A percentile compares a stretch with the other conserved stretches of the same genome.
phyloP scores from a whole-genome alignment of 345 rosid genomes.

The Atalantia buxifolia region DNA sequence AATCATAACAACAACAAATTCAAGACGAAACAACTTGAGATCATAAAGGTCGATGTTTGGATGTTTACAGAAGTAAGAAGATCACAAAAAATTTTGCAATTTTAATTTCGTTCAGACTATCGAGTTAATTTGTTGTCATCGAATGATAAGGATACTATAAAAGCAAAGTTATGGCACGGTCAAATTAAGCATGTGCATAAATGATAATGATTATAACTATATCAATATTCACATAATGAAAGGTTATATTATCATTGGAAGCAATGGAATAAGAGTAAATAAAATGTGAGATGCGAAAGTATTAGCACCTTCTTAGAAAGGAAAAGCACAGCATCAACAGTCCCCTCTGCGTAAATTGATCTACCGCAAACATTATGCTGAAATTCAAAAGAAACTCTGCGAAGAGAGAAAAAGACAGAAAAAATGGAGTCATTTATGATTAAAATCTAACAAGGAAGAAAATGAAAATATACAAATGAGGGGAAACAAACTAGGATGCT shows the following conservation, averaged over 20 bases:
- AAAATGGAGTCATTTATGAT: conserved; percentile 1
- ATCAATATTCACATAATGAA: not conserved
- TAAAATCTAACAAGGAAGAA: not conserved
- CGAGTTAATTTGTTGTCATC: not conserved
- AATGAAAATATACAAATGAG: not conserved
- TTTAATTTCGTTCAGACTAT: not conserved
- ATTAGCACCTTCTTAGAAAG: conserved; percentile 80
- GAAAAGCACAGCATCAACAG: conserved; percentile 81
- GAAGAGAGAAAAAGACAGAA: not conserved
- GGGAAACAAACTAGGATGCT: not conserved
- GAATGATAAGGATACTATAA: not conserved
- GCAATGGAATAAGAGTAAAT: not conserved
- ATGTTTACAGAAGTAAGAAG: not conserved
- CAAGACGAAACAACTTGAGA: not conserved
- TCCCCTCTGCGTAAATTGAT: conserved; percentile 94
- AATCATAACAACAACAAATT: not conserved
- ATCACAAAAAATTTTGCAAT: too few relatives aligned
- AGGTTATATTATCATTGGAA: not conserved
- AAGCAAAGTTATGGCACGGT: not conserved
- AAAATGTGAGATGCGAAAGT: not conserved
- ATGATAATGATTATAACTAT: not conserved
- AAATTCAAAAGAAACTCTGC: conserved; percentile 92
- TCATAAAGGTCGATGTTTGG: not conserved
- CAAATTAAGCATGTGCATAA: not conserved
- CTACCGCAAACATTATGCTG: conserved; percentile 97